These are phyloP conservation scores for Cochlearia excelsa DNA, from an alignment of 345 rosid species.

Conservation along the genomic window DNA sequence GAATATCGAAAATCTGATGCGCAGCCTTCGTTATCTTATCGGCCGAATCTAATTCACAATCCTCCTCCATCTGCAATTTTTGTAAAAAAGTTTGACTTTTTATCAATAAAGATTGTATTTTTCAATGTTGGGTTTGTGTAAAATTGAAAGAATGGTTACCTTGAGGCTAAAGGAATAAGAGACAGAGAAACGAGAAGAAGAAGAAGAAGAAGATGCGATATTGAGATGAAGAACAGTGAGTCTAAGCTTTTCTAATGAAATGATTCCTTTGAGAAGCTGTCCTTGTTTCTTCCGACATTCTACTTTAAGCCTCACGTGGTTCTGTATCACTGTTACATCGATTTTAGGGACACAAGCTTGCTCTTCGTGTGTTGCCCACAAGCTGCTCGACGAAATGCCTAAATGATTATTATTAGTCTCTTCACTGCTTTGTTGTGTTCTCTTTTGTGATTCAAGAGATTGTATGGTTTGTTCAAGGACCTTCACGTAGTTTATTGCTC, in stretches of 20 bases:
- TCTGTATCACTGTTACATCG: constrained; percentile 51
- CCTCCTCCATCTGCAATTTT: constrained; percentile 55
- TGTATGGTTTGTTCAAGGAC: constrained; percentile 67
- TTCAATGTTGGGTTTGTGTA: constrained; percentile 6
- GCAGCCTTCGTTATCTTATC: constrained; percentile 59
- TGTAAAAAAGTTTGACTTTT: background rate
- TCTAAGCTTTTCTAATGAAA: constrained; percentile 59
- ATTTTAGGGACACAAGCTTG: constrained; percentile 38
- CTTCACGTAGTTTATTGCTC: constrained; percentile 82
- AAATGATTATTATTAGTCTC: background rate
- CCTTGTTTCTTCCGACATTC: constrained; percentile 52
- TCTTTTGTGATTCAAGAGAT: constrained; percentile 56
- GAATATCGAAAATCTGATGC: constrained; percentile 51
- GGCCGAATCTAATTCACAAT: constrained; percentile 51
- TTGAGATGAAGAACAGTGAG: constrained; percentile 70
- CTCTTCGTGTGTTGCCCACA: constrained; percentile 23
- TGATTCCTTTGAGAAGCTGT: constrained; percentile 57
- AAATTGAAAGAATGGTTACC: constrained; percentile 38
- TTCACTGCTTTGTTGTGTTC: constrained; percentile 22
- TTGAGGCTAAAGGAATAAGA: constrained; percentile 72
- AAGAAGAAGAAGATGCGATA: constrained; percentile 43
- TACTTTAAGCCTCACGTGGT: constrained; percentile 60
- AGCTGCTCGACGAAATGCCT: constrained; percentile 32
- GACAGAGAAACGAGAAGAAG: constrained; percentile 40
- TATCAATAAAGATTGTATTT: constrained; percentile 4